These are phyloP conservation scores for Suhomyces anneliseae DNA, from an alignment of 1,139 yeast species.

Conservation along the genomic window DNA sequence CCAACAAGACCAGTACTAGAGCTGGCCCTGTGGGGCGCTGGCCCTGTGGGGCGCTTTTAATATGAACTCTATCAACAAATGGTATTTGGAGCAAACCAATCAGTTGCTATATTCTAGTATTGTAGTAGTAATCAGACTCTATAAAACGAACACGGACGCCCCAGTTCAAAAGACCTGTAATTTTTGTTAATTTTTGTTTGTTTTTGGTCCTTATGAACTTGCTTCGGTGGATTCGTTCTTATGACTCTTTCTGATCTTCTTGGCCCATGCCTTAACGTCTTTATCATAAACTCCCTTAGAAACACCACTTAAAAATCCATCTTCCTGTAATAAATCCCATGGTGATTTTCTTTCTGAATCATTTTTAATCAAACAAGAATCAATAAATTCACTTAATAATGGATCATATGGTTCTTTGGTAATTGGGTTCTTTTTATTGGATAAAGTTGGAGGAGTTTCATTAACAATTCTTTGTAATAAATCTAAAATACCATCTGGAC, in stretches of 20 bases:
- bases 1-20: no score
- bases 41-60: no score
- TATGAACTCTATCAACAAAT: no score
- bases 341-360: conserved; percentile 65
- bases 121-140: no score
- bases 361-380: conserved; percentile 65
- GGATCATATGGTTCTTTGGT: conserved; percentile 32
- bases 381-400: conserved; percentile 62
- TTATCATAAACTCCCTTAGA: conserved; percentile 42
- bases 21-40: no score
- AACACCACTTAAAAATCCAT: conserved; percentile 48
- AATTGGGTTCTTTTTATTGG: conserved; percentile 25
- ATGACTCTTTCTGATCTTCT: conserved; percentile 35
- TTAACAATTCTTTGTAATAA: conserved; percentile 88
- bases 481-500: conserved; percentile 88
- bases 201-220: no score
- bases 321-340: conserved; percentile 48
- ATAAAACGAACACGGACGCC: no score
- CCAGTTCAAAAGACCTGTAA: no score
- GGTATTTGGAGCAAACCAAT: no score
- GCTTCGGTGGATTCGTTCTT: conserved; percentile 18
- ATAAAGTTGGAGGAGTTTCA: conserved; percentile 80
- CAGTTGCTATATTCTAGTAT: no score
- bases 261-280: conserved; percentile 53
- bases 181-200: no score